phyloP scores from a whole-genome alignment of 2,329 filamentous ascomycete species.

The Fusarium kyushuense region DNA sequence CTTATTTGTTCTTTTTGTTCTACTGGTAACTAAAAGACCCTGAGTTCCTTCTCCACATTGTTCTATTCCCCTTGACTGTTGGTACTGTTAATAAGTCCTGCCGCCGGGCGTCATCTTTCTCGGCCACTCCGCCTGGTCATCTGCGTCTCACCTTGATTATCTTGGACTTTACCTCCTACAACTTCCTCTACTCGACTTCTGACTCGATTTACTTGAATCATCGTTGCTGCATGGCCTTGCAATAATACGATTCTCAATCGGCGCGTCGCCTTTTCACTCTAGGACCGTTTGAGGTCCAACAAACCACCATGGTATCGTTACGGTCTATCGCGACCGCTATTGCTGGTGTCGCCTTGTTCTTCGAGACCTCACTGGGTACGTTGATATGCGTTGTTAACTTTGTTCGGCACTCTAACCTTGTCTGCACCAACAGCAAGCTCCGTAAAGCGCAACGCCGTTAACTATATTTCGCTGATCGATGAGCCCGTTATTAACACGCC shows the following conservation, averaged over 20 bases:
- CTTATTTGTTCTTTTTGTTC: neutral
- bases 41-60: slow-evolving; percentile 24
- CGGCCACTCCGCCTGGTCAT: slow-evolving; percentile 29
- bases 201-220: neutral
- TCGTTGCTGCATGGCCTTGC: slow-evolving; percentile 38
- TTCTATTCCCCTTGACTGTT: slow-evolving; percentile 8
- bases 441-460: slow-evolving; percentile 79
- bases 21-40: slow-evolving; percentile 6
- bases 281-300: slow-evolving; percentile 40
- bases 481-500: slow-evolving; percentile 82
- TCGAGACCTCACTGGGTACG: slow-evolving; percentile 52
- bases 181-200: slow-evolving; percentile 4
- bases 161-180: slow-evolving; percentile 5
- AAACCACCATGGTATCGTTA: slow-evolving; percentile 51
- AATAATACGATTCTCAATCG: slow-evolving; percentile 24
- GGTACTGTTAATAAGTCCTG: slow-evolving; percentile 5
- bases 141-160: slow-evolving; percentile 35
- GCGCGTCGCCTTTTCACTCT: slow-evolving; percentile 30
- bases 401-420: slow-evolving; percentile 36
- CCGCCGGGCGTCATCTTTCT: slow-evolving; percentile 1
- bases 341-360: slow-evolving; percentile 49
- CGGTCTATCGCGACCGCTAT: slow-evolving; percentile 50
- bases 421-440: slow-evolving; percentile 70
- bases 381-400: neutral
- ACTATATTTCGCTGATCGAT: slow-evolving; percentile 78